Percentiles rank a stretch among this genome's conserved stretches.
Evolutionary conservation across 148 eudicot species (phyloP).

Genomic region (Amaranthus palmeri): DNA sequence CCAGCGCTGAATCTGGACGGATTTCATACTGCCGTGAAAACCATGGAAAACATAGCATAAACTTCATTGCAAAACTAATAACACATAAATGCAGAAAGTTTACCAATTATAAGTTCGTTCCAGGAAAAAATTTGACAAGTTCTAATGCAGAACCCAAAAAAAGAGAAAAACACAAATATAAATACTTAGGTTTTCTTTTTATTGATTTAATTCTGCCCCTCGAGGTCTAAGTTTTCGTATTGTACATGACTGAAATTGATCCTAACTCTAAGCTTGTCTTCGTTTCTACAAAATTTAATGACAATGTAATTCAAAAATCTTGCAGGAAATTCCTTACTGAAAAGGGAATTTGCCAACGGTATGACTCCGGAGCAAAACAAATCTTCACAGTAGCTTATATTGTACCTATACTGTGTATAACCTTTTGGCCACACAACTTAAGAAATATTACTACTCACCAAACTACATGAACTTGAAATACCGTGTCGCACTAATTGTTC

Average conservation of each 20-base stretch:
- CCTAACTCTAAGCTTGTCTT: conserved; percentile 16
- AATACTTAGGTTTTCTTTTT: no score
- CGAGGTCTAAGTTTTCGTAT: no score
- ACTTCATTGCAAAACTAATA: no score
- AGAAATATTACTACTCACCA: neutral
- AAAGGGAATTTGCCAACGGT: neutral
- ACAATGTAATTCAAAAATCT: neutral
- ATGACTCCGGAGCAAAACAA: neutral
- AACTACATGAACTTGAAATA: conserved; percentile 41
- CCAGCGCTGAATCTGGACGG: no score
- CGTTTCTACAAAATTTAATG: conserved; percentile 28
- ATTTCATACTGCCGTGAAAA: no score
- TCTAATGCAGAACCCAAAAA: no score
- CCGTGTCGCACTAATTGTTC: conserved; percentile 49
- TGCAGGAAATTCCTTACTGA: neutral
- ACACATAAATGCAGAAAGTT: no score
- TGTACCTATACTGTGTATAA: neutral
- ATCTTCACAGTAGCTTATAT: neutral
- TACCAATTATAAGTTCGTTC: no score
- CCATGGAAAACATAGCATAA: no score
- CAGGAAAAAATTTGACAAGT: no score
- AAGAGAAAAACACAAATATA: no score
- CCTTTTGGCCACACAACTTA: neutral
- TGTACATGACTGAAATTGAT: neutral
- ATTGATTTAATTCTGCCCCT: no score